Evolutionary conservation across 805 yeast genomes (phyloP).

Genomic region (Torulaspora franciscae): DNA sequence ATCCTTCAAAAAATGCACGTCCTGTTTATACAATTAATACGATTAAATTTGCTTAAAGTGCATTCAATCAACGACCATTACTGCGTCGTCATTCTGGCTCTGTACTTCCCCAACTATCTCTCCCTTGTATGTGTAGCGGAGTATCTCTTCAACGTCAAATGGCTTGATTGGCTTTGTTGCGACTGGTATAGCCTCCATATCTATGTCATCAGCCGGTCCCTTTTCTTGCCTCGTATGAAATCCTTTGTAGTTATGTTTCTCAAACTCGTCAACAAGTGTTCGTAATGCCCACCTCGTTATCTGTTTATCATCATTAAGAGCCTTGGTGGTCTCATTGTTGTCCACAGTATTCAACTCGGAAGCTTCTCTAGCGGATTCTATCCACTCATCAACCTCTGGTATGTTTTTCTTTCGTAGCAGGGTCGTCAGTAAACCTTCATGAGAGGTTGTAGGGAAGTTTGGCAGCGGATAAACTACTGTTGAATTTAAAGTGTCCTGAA

Average conservation of each 20-base stretch:
- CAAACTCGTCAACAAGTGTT: slow-evolving; percentile 48
- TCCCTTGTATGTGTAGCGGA: slow-evolving; percentile 47
- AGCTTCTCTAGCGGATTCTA: slow-evolving; percentile 42
- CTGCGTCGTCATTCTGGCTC: background rate
- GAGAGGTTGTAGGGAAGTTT: slow-evolving; percentile 77
- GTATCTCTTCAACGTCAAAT: slow-evolving; percentile 38
- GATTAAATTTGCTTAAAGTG: background rate
- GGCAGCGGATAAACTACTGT: slow-evolving; percentile 83
- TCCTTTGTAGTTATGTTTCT: slow-evolving; percentile 59
- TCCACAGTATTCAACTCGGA: slow-evolving; percentile 30
- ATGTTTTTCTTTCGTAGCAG: slow-evolving; percentile 78
- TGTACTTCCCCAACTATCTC: slow-evolving; percentile 8
- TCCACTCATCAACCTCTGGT: slow-evolving; percentile 91
- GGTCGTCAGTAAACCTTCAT: slow-evolving; percentile 78
- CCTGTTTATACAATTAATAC: slow-evolving; percentile 2
- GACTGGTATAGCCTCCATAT: slow-evolving; percentile 17
- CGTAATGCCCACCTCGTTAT: slow-evolving; percentile 65
- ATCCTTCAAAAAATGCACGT: background rate
- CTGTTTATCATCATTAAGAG: slow-evolving; percentile 49
- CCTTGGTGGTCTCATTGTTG: slow-evolving; percentile 25
- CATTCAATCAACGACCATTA: slow-evolving; percentile 8
- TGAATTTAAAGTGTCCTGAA: slow-evolving; percentile 51
- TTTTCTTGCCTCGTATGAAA: slow-evolving; percentile 48
- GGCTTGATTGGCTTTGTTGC: slow-evolving; percentile 28
- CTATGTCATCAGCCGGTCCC: slow-evolving; percentile 22